A percentile compares a stretch with the other conserved stretches of the same genome.
Evolutionary conservation across 352 stramenopile genomes (phyloP).

Genomic region (Globisporangium apiculatum): DNA sequence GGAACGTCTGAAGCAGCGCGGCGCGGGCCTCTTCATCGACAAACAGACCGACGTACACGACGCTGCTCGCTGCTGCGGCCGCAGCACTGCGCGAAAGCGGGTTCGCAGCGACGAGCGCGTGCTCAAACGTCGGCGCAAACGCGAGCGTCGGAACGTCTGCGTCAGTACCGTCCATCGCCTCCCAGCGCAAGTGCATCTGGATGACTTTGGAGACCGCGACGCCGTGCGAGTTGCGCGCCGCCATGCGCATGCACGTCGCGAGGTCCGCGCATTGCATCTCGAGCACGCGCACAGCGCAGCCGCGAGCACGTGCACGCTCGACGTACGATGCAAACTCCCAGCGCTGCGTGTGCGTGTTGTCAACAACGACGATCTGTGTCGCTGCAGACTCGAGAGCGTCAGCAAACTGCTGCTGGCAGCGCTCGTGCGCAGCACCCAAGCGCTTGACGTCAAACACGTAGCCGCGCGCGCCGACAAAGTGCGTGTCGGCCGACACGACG

Average conservation of each 20-base stretch:
- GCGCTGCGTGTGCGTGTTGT: slow-evolving; percentile 65
- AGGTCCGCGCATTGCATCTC: slow-evolving; percentile 51
- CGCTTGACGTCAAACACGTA: slow-evolving; percentile 59
- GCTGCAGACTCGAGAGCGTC: slow-evolving; percentile 17
- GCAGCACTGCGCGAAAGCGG: slow-evolving; percentile 33
- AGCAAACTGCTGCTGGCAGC: slow-evolving; percentile 34
- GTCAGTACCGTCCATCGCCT: slow-evolving; percentile 17
- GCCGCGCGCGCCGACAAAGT: slow-evolving; percentile 52
- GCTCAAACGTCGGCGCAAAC: slow-evolving; percentile 42
- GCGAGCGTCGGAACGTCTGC: slow-evolving; percentile 23
- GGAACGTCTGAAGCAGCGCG: slow-evolving; percentile 26
- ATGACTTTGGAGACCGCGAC: slow-evolving; percentile 53
- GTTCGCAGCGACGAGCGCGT: slow-evolving; percentile 33
- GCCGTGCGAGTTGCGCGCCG: slow-evolving; percentile 59
- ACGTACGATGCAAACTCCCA: slow-evolving; percentile 69
- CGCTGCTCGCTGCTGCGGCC: slow-evolving; percentile 11
- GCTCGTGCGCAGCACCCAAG: slow-evolving; percentile 37
- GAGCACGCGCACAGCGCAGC: slow-evolving; percentile 27
- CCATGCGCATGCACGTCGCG: slow-evolving; percentile 42
- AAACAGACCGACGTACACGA: slow-evolving; percentile 54
- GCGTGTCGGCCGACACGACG: slow-evolving; percentile 56
- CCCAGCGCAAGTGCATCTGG: slow-evolving; percentile 56
- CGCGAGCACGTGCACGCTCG: slow-evolving; percentile 18
- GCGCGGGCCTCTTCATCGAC: slow-evolving; percentile 22
- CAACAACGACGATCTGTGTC: slow-evolving; percentile 40